Base-by-base conservation (phyloP, 768 basidiomycete genomes). In the Boletus pseudo-olivaceus region DNA sequence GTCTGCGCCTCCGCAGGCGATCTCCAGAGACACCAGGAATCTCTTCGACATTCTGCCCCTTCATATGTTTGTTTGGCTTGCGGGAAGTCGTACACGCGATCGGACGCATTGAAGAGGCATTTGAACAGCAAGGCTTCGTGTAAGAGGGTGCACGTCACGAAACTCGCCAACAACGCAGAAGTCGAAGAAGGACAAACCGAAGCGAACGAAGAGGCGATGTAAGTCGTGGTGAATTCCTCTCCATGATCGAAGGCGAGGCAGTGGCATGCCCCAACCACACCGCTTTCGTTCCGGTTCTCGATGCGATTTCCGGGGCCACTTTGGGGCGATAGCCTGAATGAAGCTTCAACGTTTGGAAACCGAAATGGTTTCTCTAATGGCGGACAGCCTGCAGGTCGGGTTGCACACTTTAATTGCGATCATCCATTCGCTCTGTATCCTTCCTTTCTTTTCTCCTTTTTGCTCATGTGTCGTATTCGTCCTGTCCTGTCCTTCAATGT, bases 61-160 rank as follows among this genome's bases (percentile, higher is more conserved):
- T 58, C 63, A 5, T 54, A 59, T 47, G 7, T 5, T 26, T 72
- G 69, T 40, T 34, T 61, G 46, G 63, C 60, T 10, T 70, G 69
- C 20, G 46, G 55, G 40, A 65, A 67, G 56, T 55, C 58, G 5
- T 70, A 69, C 53, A 69, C 70, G 39, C 65, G 69, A 33, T 15
- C 53, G 10, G 70, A 71, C 58, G 70, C 65, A 7, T 55, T 72
- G 54, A 71, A 72, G 65, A 60, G 69, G 58, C 69, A 70, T 49
- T 62, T 70, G 15, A 68, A 62, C 47, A 58, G 55, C 55, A 68
- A 67, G 58, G 61, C 50, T 1, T 47, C 53, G 29, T 72, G 69
- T 56, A 70, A 63, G 59, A 61, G 23, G 47, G 43, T n/a, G 11
- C 68, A 69, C 32, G 49, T 47, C 35, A 49, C 57, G 19, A 68